Evolutionary conservation across 179 eudicot genomes (phyloP).

Genomic region (Corrigiola litoralis): DNA sequence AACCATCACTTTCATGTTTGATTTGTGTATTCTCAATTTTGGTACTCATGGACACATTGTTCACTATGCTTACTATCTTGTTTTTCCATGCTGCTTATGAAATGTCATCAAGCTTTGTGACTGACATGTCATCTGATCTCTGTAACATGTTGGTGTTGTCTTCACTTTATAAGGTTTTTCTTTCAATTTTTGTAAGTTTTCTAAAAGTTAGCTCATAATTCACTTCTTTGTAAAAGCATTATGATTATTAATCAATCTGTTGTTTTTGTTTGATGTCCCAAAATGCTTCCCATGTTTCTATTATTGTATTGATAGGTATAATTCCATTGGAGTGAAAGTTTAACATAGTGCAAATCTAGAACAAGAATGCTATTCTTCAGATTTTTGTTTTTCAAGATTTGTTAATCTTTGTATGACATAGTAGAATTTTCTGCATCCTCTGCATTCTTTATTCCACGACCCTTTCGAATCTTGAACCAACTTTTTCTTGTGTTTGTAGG

Average conservation of each 20-base stretch:
- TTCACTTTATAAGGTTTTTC: neutral
- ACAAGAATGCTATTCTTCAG: neutral
- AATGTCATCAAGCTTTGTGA: neutral
- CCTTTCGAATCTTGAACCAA: neutral
- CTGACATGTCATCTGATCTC: neutral
- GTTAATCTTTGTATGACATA: neutral
- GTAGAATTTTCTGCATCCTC: neutral
- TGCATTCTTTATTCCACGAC: neutral
- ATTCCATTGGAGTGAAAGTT: too few relatives aligned
- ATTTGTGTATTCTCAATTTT: too few relatives aligned
- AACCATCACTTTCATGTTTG: too few relatives aligned
- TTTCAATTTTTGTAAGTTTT: neutral
- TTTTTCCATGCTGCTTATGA: neutral
- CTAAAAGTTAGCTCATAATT: neutral
- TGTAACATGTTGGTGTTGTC: neutral
- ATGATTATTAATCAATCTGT: neutral
- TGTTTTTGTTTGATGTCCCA: neutral
- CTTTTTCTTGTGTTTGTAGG: slow-evolving; percentile 37
- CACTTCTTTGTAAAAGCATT: neutral
- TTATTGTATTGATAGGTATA: too few relatives aligned
- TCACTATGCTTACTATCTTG: too few relatives aligned
- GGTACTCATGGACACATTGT: too few relatives aligned
- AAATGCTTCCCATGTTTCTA: neutral
- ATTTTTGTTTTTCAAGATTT: neutral
- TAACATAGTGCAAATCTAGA: neutral